A percentile compares a stretch with the other conserved stretches of the same genome.
Conservation (phyloP, 106 monocot genomes). For the Xerophyta viscosa region DNA sequence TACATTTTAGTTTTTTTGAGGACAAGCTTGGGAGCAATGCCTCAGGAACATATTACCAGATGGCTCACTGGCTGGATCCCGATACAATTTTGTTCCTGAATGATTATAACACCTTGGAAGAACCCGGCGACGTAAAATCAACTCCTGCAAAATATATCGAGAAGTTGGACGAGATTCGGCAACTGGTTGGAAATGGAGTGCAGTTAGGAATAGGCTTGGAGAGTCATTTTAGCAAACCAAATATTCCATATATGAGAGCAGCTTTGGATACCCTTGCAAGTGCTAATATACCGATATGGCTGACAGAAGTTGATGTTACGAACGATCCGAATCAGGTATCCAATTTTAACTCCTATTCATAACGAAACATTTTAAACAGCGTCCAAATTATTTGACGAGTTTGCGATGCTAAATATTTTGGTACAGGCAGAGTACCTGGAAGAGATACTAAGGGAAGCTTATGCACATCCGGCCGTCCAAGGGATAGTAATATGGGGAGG, state of each 20-base stretch:
- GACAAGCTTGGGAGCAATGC: conserved; percentile 24
- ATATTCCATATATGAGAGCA: conserved; percentile 65
- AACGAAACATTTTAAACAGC: background rate
- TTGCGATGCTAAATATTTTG: background rate
- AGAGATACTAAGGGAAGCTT: conserved; percentile 59
- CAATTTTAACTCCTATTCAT: background rate
- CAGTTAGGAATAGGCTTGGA: conserved; percentile 62
- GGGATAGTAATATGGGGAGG: conserved; percentile 79
- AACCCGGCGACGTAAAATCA: conserved; percentile 19
- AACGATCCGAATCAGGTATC: conserved; percentile 30
- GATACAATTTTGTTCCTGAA: conserved; percentile 57
- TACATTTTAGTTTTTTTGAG: conserved; percentile 62
- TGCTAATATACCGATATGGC: conserved; percentile 57
- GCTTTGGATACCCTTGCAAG: conserved; percentile 50
- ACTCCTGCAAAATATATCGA: conserved; percentile 38
- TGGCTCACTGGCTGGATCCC: conserved; percentile 34
- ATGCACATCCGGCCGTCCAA: conserved; percentile 53
- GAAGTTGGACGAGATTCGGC: conserved; percentile 41
- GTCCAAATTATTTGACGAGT: background rate
- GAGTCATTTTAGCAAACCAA: conserved; percentile 48
- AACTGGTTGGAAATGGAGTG: conserved; percentile 2
- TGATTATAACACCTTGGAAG: conserved; percentile 71
- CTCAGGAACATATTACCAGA: conserved; percentile 27
- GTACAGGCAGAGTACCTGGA: conserved; percentile 52
- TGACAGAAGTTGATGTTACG: conserved; percentile 71